Evolutionary conservation across 306 rosid genomes (phyloP), one percentile per base, ranked within the genome.

Genomic region (Fagus crenata): DNA sequence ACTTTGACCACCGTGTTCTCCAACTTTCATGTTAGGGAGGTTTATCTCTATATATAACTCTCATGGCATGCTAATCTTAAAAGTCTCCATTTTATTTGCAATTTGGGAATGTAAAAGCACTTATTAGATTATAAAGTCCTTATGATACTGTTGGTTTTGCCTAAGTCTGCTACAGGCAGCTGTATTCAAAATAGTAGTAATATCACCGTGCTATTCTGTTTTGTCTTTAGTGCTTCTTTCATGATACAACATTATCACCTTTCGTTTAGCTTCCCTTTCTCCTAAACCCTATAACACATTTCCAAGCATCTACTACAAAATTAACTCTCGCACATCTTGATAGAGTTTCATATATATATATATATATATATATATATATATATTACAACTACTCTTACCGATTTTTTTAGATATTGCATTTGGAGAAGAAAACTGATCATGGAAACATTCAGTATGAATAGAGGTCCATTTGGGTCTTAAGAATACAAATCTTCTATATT

Each of bases 91-190:
- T 49, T 32, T 63, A 37, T 53, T 64, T 60, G 53, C 46, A 53
- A 40, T 79, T 72, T 73, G 56, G 58, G 74, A 49, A 78, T 71
- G 46, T 72, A 42, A 59, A 63, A 79, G 67, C 59, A 71, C 43
- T 5, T 78, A 58, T 33, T 78, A 1, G 69, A 78, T 60, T 58
- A 22, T 43, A 31, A 6, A 59, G 41, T 61, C 58, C 14, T 17
- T 58, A 55, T 69, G 46, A 56, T 56, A 72, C 9, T 72, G 37
- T 77, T 46, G 37, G 67, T 46, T 56, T 43, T 28, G 13, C 36
- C 64, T 28, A 58, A 28, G 64, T 58, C 36, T 58, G 64, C 64
- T 58, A 28, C 36, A 18, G 31, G 64, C 28, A 22, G 28, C 36
- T 58, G 64, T 58, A 32, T 58, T 58, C 9, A 28, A 28, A 58